Base-by-base conservation (phyloP, 305 asterid species). In the Fraxinus baroniana region DNA sequence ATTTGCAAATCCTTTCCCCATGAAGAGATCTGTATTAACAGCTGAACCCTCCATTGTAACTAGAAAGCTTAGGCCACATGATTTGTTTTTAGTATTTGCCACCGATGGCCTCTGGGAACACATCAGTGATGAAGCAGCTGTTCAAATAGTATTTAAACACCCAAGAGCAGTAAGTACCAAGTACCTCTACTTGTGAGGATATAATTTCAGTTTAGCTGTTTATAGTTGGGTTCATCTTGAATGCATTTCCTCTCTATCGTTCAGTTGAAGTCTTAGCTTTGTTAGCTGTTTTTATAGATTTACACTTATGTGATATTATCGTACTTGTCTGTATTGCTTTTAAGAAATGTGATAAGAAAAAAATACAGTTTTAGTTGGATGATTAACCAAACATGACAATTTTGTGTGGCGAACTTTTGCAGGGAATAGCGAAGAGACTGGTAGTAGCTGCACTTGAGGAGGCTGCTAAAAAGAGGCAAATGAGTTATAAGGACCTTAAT, bases 31-130 rank as follows among this genome's bases (percentile, higher is more conserved):
- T 4, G 90, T 91, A 17, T 83, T 96, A 89, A 36, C 98, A 26
- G 97, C 99, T 15, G 99, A 94, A 85, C 99, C 99, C 79, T 93
- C 98, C 17, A 93, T 96, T 68, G 86, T 93, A 74, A 91, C 91
- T 68, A 84, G 97, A 87, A 92, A 93, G 89, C 91, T 96, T 8
- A 85, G 88, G 85, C 97, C 95, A 52, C 92, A 91, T 60, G 99
- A 96, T 87, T 64, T 90, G 82, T 96, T 96, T 85, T 37, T 96
- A 68, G 94, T 96, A 66, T 96, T 96, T 70, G 99, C 99, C 32
- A 91, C 99, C 18, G 99, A 96, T 90, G 99, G 99, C 84, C 95
- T 96, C 37, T 96, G 99, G 99, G 99, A 96, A 82, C 95, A 94
- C 5, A 86, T 96, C 84, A 91, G 90, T 44, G 98, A 96, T 71